Evolutionary conservation across 148 eudicot genomes (phyloP), one percentile per base, ranked within the genome.

Genomic region (Silene conica): DNA sequence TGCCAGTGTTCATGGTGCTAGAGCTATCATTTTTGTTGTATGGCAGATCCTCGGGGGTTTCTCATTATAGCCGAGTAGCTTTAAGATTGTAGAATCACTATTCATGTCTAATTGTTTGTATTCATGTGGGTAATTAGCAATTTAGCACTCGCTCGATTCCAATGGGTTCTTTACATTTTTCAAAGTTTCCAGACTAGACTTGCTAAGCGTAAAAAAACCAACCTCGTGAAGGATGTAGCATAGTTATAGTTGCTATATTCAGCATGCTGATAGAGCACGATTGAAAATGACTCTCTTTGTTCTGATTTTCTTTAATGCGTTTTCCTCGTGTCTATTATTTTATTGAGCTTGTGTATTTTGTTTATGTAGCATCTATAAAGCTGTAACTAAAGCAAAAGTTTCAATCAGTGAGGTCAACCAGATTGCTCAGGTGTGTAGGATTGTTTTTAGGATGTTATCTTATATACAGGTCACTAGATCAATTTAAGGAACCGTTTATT

Each of bases 381-480:
- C 96, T 68, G 89, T 87, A 74, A 80, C 74, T 43, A 95, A 92
- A 82, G 89, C 92, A 67, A 87, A 88, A 76, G 61, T 85, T 77
- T 88, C 97, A 74, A 92, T 95, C 69, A 80, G 82, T 73, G 90
- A 95, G 81, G 85, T 95, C 69, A 92, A 92, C 78, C 97, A 95
- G 83, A 87, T 95, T 75, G 96, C 96, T 41, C 98, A 95, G 97
- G 98, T 95, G 72, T 74, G 88, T 80, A 79, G 23, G 69, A 46
- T 61, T 67, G 54, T 58, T 31, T 54, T 22, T 70, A 63, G 52
- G 55, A 41, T 52, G 6, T 38, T 56, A 79, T 26, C 12, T 66
- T 13, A 57, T 41, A 34, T 19, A 12, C 58, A 22, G 48, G 2
- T 7, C 14, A 6, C 45, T 16, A 26, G 5, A 22, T 38, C 21